A percentile compares a stretch with the other conserved stretches of the same genome.
Evolutionary conservation across 2,329 filamentous ascomycete genomes (phyloP).

Genomic region (Metarhizium humberi): DNA sequence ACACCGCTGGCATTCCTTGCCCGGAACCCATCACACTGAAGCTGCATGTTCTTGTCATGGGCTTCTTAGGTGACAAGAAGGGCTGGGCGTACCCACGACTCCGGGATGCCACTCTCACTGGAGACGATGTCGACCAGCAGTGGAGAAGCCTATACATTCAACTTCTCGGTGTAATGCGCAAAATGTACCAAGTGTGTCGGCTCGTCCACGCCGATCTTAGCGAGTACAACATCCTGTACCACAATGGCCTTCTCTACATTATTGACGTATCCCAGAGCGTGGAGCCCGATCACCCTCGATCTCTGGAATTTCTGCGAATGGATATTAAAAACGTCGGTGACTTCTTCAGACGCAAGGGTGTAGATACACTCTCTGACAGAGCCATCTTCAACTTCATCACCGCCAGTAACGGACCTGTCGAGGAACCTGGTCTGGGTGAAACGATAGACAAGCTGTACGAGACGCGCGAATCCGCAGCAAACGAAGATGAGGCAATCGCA

Average conservation of each 20-base stretch:
- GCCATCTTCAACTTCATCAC: conserved; percentile 80
- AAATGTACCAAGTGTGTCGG: conserved; percentile 83
- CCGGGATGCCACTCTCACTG: conserved; percentile 70
- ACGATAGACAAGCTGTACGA: conserved; percentile 60
- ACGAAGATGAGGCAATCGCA: conserved; percentile 39
- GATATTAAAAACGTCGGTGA: conserved; percentile 95
- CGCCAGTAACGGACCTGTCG: conserved; percentile 45
- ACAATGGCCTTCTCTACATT: conserved; percentile 74
- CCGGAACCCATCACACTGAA: conserved; percentile 84
- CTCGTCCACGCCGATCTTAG: conserved; percentile 94
- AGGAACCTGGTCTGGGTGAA: conserved; percentile 51
- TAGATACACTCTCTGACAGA: conserved; percentile 71
- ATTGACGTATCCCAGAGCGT: conserved; percentile 98
- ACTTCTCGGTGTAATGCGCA: conserved; percentile 79
- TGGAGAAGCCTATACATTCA: conserved; percentile 78
- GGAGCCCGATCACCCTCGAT: conserved; percentile 89
- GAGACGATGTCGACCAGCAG: conserved; percentile 57
- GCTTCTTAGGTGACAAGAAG: conserved; percentile 77
- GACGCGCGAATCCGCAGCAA: conserved; percentile 37
- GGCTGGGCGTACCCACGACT: conserved; percentile 83
- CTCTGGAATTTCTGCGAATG: conserved; percentile 90
- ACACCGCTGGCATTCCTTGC: conserved; percentile 77
- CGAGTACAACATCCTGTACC: conserved; percentile 95
- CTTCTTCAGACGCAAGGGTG: conserved; percentile 81
- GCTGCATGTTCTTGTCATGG: conserved; percentile 93